Conservation (phyloP, 805 yeast species). For the Starmerella riodocensis region DNA sequence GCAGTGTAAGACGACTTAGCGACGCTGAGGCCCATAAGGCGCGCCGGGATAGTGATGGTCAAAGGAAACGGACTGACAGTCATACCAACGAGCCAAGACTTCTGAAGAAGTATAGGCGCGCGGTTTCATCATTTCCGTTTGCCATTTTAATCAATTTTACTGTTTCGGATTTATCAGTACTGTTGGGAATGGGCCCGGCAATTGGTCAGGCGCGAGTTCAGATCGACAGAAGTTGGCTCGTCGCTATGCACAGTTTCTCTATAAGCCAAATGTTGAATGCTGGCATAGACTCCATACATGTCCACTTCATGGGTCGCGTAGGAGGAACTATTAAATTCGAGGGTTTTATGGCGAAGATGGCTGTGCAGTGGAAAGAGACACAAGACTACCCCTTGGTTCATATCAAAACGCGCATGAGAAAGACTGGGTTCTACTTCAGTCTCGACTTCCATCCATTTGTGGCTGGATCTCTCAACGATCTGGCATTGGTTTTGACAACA, state of each 20-base stretch:
- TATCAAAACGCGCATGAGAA: conserved; percentile 42
- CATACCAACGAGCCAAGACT: conserved; percentile 21
- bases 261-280: conserved; percentile 60
- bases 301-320: conserved; percentile 62
- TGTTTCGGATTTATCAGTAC: conserved; percentile 39
- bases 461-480: conserved; percentile 39
- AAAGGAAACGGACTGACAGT: no score
- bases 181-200: conserved; percentile 71
- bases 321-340: conserved; percentile 51
- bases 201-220: conserved; percentile 50
- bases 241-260: conserved; percentile 49
- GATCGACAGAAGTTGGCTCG: conserved; percentile 52
- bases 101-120: conserved; percentile 37
- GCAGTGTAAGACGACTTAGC: no score
- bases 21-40: no score
- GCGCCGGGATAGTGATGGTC: no score
- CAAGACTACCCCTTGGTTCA: conserved; percentile 55
- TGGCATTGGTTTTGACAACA: conserved; percentile 50
- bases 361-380: conserved; percentile 53
- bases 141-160: conserved; percentile 62
- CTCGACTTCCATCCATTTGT: conserved; percentile 81
- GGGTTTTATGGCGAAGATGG: conserved; percentile 44
- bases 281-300: conserved; percentile 40
- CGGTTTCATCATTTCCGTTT: conserved; percentile 47
- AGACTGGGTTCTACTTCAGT: conserved; percentile 47